A percentile compares a stretch with the other conserved stretches of the same genome.
phyloP scores from a whole-genome alignment of 345 rosid genomes.

The Rhodamnia argentea region DNA sequence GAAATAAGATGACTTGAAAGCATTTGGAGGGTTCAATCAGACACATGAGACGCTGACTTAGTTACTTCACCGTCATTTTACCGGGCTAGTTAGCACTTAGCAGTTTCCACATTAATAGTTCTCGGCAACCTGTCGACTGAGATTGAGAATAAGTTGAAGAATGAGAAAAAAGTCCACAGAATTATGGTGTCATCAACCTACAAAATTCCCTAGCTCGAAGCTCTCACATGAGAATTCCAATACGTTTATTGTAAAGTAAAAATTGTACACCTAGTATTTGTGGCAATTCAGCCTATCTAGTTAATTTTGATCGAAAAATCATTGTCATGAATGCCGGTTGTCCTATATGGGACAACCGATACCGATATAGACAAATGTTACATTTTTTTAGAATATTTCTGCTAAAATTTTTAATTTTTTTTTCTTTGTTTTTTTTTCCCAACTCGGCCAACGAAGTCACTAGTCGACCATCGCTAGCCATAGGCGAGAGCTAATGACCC shows the following conservation, averaged over 20 bases:
- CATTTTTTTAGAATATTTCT: too few relatives aligned
- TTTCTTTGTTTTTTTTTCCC: too few relatives aligned
- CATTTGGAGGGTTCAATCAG: background rate
- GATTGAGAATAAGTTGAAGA: background rate
- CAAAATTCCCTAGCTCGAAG: background rate
- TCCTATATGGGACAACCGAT: too few relatives aligned
- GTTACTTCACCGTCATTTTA: background rate
- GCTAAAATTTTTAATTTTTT: too few relatives aligned
- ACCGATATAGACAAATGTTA: too few relatives aligned
- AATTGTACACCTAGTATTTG: background rate
- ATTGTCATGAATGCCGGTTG: too few relatives aligned
- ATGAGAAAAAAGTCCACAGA: background rate
- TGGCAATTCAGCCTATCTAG: too few relatives aligned
- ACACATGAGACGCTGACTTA: background rate
- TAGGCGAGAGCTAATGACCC: too few relatives aligned
- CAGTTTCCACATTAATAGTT: background rate
- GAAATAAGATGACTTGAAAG: background rate
- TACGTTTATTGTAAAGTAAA: background rate
- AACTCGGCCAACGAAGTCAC: too few relatives aligned
- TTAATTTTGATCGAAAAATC: too few relatives aligned
- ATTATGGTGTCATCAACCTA: background rate
- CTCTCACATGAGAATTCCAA: background rate
- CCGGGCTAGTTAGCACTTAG: background rate
- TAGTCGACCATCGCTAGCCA: too few relatives aligned
- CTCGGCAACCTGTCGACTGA: background rate